Percentiles rank a stretch among this genome's conserved stretches.
These are phyloP conservation scores for Dothideomycetes sp. DNA, from an alignment of 2,329 filamentous ascomycete genomes.

Conservation along the genomic window DNA sequence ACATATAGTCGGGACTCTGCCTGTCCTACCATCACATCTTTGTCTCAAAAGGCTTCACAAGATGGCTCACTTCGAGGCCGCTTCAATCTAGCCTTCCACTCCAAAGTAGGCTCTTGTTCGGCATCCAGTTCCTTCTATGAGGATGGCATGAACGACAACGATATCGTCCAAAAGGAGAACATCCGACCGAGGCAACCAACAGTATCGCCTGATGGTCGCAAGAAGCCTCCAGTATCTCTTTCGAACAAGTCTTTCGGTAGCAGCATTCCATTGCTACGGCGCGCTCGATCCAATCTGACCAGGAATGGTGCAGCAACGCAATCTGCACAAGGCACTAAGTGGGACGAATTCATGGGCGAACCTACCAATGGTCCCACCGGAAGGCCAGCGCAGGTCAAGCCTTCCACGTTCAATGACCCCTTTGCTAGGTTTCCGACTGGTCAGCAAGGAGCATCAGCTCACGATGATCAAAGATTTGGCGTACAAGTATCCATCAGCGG, in stretches of 20 bases:
- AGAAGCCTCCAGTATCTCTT: too few relatives aligned
- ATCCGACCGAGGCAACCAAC: too few relatives aligned
- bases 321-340: slow-evolving; percentile 10
- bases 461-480: slow-evolving; percentile 3
- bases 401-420: slow-evolving; percentile 7
- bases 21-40: background rate
- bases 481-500: slow-evolving; percentile 10
- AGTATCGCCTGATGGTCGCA: too few relatives aligned
- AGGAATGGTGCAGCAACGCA: slow-evolving; percentile 14
- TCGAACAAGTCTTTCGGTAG: too few relatives aligned
- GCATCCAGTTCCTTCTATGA: background rate
- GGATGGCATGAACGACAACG: slow-evolving; percentile 8
- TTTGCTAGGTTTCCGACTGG: slow-evolving; percentile 3
- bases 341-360: slow-evolving; percentile 13
- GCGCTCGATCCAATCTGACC: slow-evolving; percentile 21
- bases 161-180: slow-evolving; percentile 2
- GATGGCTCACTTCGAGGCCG: background rate
- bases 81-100: background rate
- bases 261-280: slow-evolving; percentile 22
- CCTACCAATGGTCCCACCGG: slow-evolving; percentile 8
- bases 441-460: too few relatives aligned
- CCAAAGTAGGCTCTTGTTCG: too few relatives aligned
- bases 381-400: slow-evolving; percentile 11
- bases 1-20: background rate
- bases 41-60: background rate